Evolutionary conservation across 805 yeast genomes (phyloP).

Genomic region (Kluyveromyces lactis): DNA sequence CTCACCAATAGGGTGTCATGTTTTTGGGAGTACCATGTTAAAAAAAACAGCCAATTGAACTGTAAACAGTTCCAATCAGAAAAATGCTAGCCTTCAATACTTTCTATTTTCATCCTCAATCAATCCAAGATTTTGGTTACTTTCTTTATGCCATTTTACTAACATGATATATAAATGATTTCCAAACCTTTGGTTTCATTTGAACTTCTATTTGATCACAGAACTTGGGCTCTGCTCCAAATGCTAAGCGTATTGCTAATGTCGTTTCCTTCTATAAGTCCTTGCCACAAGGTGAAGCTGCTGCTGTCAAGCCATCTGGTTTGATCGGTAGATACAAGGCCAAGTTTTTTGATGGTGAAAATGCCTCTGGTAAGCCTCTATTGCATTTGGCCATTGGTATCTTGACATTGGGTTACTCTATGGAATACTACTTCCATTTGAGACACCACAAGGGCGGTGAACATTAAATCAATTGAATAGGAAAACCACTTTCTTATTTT

Average conservation of each 20-base stretch:
- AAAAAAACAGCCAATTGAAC: too few relatives aligned
- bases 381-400: constrained; percentile 65
- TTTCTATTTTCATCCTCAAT: too few relatives aligned
- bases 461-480: constrained; percentile 15
- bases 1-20: too few relatives aligned
- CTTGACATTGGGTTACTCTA: constrained; percentile 72
- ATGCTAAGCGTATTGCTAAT: constrained; percentile 93
- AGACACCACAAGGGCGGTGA: constrained; percentile 48
- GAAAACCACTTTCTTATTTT: too few relatives aligned
- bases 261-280: constrained; percentile 94
- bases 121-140: too few relatives aligned
- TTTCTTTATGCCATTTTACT: too few relatives aligned
- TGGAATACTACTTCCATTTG: constrained; percentile 90
- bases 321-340: constrained; percentile 74
- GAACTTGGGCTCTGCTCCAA: constrained; percentile 92
- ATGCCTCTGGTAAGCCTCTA: constrained; percentile 77
- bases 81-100: too few relatives aligned
- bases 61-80: too few relatives aligned
- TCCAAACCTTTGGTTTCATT: too few relatives aligned
- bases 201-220: constrained; percentile 18
- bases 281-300: constrained; percentile 89
- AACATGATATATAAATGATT: too few relatives aligned
- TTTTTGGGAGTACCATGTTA: not conserved
- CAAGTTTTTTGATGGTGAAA: constrained; percentile 76
- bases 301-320: constrained; percentile 60